These are phyloP conservation scores for Candida verbasci DNA, from an alignment of 805 yeast species.

Conservation along the genomic window DNA sequence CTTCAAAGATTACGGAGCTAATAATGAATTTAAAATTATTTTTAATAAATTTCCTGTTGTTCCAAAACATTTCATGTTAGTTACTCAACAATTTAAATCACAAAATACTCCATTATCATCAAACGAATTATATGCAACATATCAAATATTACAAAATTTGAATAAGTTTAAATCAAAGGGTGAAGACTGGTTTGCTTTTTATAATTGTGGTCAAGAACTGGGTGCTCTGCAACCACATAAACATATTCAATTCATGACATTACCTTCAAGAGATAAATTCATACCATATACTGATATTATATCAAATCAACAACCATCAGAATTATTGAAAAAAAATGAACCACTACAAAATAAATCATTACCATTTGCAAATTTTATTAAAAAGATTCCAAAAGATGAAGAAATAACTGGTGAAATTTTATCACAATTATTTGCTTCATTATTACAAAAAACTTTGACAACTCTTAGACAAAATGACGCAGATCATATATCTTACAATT, in stretches of 20 bases:
- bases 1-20: slow-evolving; percentile 44
- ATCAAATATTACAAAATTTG: slow-evolving; percentile 48
- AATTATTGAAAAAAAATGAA: slow-evolving; percentile 16
- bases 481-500: slow-evolving; percentile 65
- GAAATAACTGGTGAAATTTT: slow-evolving; percentile 51
- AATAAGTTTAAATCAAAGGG: slow-evolving; percentile 30
- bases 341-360: slow-evolving; percentile 46
- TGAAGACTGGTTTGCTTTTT: slow-evolving; percentile 70
- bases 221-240: slow-evolving; percentile 97
- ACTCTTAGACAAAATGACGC: slow-evolving; percentile 50
- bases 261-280: slow-evolving; percentile 50
- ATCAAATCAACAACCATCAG: slow-evolving; percentile 38
- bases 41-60: slow-evolving; percentile 86
- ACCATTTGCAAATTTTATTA: slow-evolving; percentile 78
- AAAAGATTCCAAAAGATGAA: slow-evolving; percentile 46
- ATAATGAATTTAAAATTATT: slow-evolving; percentile 55
- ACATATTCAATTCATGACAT: slow-evolving; percentile 79
- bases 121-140: slow-evolving; percentile 59
- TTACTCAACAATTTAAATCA: slow-evolving; percentile 68
- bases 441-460: slow-evolving; percentile 69
- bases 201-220: slow-evolving; percentile 80
- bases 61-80: slow-evolving; percentile 71
- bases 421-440: slow-evolving; percentile 64
- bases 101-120: slow-evolving; percentile 73
- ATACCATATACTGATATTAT: slow-evolving; percentile 51